These are phyloP conservation scores for Zygnema circumcarinatum DNA, from an alignment of 139 green algal species.

Conservation along the genomic window DNA sequence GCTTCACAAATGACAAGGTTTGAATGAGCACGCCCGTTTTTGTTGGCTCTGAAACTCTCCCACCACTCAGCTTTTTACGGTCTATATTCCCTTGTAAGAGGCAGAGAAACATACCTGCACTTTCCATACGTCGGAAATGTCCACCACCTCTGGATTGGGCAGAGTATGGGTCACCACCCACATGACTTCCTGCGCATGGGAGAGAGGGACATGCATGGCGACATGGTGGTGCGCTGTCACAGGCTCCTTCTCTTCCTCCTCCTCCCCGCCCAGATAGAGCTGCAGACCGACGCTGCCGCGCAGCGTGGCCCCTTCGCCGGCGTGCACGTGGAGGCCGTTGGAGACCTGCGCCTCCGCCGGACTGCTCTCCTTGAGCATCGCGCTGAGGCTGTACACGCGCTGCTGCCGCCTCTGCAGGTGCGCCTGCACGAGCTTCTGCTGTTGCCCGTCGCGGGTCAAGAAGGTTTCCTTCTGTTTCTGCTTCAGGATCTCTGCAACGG, in stretches of 20 bases:
- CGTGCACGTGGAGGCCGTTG: background rate
- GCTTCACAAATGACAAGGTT: too few species aligned
- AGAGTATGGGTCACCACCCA: conserved; percentile 20
- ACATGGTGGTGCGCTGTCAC: background rate
- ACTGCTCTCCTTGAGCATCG: background rate
- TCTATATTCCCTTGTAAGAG: too few species aligned
- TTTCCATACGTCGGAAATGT: conserved; percentile 34
- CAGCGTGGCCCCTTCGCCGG: background rate
- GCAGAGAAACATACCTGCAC: conserved; percentile 40
- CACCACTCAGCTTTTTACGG: too few species aligned
- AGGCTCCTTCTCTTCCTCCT: background rate
- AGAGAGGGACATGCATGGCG: conserved; percentile 1
- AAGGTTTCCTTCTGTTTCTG: background rate
- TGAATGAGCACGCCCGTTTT: too few species aligned
- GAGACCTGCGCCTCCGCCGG: background rate
- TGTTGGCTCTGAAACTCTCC: too few species aligned
- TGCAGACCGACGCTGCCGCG: background rate
- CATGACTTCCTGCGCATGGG: conserved; percentile 34
- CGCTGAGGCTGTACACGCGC: background rate
- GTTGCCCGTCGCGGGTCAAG: background rate
- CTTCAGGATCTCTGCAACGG: background rate
- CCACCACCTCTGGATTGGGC: conserved; percentile 25
- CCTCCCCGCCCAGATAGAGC: background rate
- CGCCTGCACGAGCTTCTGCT: conserved; percentile 6
- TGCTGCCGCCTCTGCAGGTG: background rate